These are phyloP conservation scores for Xylaria sp. DNA, from an alignment of 2,329 filamentous ascomycete species.

Conservation along the genomic window DNA sequence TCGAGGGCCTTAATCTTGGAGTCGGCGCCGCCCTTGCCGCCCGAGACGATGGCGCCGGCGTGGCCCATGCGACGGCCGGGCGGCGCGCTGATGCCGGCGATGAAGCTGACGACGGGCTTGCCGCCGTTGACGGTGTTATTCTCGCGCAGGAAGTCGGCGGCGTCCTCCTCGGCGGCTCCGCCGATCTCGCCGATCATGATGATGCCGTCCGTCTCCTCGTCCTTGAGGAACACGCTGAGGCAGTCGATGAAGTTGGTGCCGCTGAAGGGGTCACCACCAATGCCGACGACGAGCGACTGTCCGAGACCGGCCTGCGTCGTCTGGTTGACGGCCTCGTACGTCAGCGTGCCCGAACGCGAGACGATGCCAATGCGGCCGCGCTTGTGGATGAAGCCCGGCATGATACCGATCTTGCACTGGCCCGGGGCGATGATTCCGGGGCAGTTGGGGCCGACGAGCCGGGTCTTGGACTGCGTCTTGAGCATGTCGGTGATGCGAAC, in stretches of 20 bases:
- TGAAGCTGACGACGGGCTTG: constrained; percentile 98
- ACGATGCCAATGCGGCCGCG: constrained; percentile 98
- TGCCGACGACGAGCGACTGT: constrained; percentile 97
- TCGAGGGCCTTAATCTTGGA: constrained; percentile 97
- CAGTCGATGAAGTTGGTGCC: constrained; percentile 99
- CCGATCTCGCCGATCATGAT: constrained; percentile 99
- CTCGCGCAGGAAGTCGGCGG: constrained; percentile 90
- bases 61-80: constrained; percentile 98
- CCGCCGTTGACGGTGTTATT: constrained; percentile 82
- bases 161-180: constrained; percentile 95
- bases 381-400: constrained; percentile 99
- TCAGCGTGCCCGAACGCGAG: constrained; percentile 95
- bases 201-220: constrained; percentile 96
- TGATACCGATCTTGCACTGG: constrained; percentile 99
- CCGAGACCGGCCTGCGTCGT: constrained; percentile 96
- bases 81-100: constrained; percentile 96
- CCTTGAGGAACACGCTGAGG: constrained; percentile 93
- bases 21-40: constrained; percentile 96
- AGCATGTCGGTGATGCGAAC: constrained; percentile 97
- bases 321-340: constrained; percentile 99
- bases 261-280: constrained; percentile 97
- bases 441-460: constrained; percentile 96
- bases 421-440: constrained; percentile 93
- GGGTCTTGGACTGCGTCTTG: constrained; percentile 96
- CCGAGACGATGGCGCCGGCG: constrained; percentile 95